Percentiles rank a stretch among this genome's conserved stretches.
Evolutionary conservation across 2,329 filamentous ascomycete species (phyloP).

Genomic region (Dryadomyces sulphureus): DNA sequence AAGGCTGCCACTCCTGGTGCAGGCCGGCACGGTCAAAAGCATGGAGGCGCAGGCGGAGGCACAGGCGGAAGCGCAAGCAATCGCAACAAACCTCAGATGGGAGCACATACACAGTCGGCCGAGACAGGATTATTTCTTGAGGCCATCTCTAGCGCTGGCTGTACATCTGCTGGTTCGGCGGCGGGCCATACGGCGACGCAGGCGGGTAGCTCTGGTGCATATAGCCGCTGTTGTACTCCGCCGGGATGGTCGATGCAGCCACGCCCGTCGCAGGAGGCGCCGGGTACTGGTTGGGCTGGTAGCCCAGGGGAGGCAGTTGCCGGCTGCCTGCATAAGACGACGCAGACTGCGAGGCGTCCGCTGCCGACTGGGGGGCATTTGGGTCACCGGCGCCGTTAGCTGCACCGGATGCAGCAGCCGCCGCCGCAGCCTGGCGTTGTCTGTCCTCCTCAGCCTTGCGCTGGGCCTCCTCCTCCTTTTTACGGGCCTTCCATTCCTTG

Average conservation of each 20-base stretch:
- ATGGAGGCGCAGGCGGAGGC: too few relatives aligned
- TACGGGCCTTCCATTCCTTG: constrained; percentile 97
- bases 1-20: too few relatives aligned
- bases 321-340: constrained; percentile 44
- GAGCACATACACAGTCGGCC: not conserved
- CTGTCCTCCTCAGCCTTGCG: constrained; percentile 88
- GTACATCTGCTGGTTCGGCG: constrained; percentile 43
- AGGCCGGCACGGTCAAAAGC: too few relatives aligned
- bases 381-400: constrained; percentile 37
- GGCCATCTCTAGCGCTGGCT: constrained; percentile 26
- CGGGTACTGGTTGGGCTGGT: constrained; percentile 52
- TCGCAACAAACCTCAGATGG: not conserved
- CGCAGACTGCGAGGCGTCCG: constrained; percentile 37
- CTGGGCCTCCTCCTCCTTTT: constrained; percentile 92
- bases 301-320: constrained; percentile 63
- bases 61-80: too few relatives aligned
- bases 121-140: not conserved
- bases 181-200: constrained; percentile 42
- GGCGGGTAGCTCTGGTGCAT: constrained; percentile 44
- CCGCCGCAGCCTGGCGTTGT: constrained; percentile 34
- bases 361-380: constrained; percentile 28
- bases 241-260: constrained; percentile 35
- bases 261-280: constrained; percentile 42
- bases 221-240: constrained; percentile 39
- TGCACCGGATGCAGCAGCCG: constrained; percentile 38